A percentile compares a stretch with the other conserved stretches of the same genome.
Evolutionary conservation across 1,284 basidiomycete species (phyloP).

Genomic region (Porogramme epimiltina): DNA sequence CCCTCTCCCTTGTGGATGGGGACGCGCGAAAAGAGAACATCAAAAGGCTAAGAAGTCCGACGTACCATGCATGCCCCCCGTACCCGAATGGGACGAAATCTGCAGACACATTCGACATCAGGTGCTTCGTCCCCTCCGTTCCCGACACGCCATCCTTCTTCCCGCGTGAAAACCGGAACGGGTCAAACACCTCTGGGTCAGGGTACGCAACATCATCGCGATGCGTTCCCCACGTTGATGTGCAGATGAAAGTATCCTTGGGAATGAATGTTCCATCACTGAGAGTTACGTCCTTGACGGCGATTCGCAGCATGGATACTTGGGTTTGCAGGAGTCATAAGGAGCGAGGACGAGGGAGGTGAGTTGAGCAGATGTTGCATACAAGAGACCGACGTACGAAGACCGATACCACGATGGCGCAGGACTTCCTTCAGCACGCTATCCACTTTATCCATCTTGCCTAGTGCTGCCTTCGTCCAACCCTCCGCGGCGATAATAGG

Average conservation of each 20-base stretch:
- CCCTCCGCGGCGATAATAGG: constrained; percentile 33
- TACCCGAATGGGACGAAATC: constrained; percentile 26
- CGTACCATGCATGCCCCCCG: constrained; percentile 26
- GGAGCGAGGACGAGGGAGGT: background rate
- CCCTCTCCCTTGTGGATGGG: too few relatives aligned
- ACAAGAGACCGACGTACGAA: constrained; percentile 9
- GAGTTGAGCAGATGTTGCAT: background rate
- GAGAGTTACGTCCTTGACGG: constrained; percentile 37
- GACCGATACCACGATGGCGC: constrained; percentile 38
- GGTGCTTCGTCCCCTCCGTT: constrained; percentile 25
- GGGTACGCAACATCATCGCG: constrained; percentile 40
- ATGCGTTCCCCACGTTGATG: constrained; percentile 41
- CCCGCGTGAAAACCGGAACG: constrained; percentile 47
- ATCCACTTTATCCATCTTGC: constrained; percentile 50
- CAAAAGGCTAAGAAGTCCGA: too few relatives aligned
- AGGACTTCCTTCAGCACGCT: constrained; percentile 53
- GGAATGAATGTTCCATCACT: constrained; percentile 45
- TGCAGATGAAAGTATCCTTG: constrained; percentile 40
- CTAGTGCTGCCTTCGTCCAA: constrained; percentile 46
- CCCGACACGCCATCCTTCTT: too few relatives aligned
- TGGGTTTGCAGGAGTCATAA: constrained; percentile 4
- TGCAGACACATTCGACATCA: constrained; percentile 33
- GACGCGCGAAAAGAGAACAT: too few relatives aligned
- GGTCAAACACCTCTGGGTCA: constrained; percentile 40
- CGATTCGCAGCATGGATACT: constrained; percentile 16